Base-by-base conservation (phyloP, 2,329 filamentous ascomycete genomes). In the Penicillium italicum region DNA sequence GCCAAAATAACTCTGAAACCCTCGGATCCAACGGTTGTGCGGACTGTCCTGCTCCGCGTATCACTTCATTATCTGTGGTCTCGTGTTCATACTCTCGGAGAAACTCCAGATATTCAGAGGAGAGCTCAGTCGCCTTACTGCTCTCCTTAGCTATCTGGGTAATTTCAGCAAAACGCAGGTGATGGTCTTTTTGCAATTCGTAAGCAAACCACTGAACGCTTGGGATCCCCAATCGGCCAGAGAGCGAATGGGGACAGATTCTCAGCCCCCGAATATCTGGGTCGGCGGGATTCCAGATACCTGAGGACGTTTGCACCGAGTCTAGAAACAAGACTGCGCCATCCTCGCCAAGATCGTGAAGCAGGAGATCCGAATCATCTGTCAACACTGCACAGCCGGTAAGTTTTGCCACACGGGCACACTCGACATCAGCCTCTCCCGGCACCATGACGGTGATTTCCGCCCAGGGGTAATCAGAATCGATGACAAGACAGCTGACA, bases 371-470 rank as follows among this genome's bases (percentile, higher is more conserved):
- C 0, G 91, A 95, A 66, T 97, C 93, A n/a, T 85, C 86, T 0
- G 91, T 95, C 7, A 97, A 73, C 28, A 86, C 77, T 14, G 91
- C 80, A 1, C 78, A 76, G 0, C 83, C 84, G 30, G 78, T 68
- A 2, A 75, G 59, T n/a, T 78, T 78, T 7, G 89, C 80, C 50
- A 85, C 79, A 14, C 80, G 74, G 3, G 90, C 91, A 69, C 91
- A 96, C 74, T 85, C 94, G 24, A 80, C 74, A 68, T 97, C 93
- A 1, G 93, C 93, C 73, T 97, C 93, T 0, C 89, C 91, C 0
- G 90, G 85, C 0, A 96, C 87, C 12, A 94, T 79, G 24, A 78
- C 74, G 0, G 78, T 80, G 6, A 74, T 63, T 2, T 67, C 57
- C 9, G 66, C 67, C 73, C 73, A 77, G 16, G 65, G 65, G 52